Conservation (phyloP, 345 rosid species). For the Eucalyptus tenuipes region DNA sequence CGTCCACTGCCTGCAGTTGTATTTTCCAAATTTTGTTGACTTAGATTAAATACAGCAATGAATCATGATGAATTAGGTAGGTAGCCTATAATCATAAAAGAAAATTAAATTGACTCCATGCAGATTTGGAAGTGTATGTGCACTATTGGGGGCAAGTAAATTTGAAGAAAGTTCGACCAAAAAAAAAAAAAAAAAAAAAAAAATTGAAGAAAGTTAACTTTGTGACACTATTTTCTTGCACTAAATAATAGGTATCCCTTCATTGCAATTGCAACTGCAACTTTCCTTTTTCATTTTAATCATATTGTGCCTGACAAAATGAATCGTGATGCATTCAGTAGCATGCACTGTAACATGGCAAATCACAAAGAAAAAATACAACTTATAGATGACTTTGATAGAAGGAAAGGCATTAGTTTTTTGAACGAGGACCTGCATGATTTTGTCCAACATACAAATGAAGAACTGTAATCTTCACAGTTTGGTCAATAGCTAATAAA, state of each 20-base stretch:
- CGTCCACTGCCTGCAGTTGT: not conserved
- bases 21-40: not conserved
- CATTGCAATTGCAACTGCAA: not conserved
- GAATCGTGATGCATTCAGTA: not conserved
- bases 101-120: not conserved
- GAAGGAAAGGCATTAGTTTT: not conserved
- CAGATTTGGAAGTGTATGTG: not conserved
- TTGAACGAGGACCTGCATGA: not conserved
- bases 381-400: not conserved
- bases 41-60: not conserved
- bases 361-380: not conserved
- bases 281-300: not conserved
- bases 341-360: not conserved
- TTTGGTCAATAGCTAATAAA: not conserved
- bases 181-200: no score
- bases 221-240: not conserved
- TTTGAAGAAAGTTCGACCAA: not conserved
- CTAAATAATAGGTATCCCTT: not conserved
- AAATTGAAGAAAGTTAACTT: not conserved
- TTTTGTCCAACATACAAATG: not conserved
- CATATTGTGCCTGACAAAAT: not conserved
- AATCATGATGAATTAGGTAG: not conserved
- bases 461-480: not conserved
- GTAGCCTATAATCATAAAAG: not conserved
- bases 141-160: not conserved